Base-by-base conservation (phyloP, 768 basidiomycete species). In the Gyrodon lividus region DNA sequence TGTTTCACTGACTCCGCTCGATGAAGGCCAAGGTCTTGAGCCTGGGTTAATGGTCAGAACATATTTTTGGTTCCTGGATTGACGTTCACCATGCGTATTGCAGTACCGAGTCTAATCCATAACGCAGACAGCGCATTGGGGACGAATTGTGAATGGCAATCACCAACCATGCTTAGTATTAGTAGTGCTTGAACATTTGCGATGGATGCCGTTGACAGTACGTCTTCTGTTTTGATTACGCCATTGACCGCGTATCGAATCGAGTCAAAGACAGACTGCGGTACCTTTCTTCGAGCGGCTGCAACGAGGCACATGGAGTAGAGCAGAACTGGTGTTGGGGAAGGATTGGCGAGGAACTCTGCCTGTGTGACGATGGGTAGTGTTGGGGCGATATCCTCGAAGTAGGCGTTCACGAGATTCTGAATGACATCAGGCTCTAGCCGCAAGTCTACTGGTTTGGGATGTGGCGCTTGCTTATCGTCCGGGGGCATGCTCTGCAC, bases 281-380 rank as follows among this genome's bases (percentile, higher is more conserved):
- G 87, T 5, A 91, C 84, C 53, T 90, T 86, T 43, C 95, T 81
- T 48, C 88, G 80, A 26, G 92, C 85, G 14, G 91, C 89, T 17
- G 95, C 91, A 37, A 98, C 86, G 26, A 93, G 85, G 69, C 94
- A 98, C 71, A 98, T 94, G 33, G 92, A 86, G 69, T 98, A 98
- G 19, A 98, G 79, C 51, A 98, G 71, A 20, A 99, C 77, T 4
- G 89, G 84, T 3, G 92, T 81, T 0, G 87, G 89, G 13, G 82
- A 83, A 19, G 82, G 77, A 44, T 68, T 81, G 33, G 86, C 79
- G 55, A 97, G 74, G 63, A 99, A 98, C 65, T 99, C 96, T 22
- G 82, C 78, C 63, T 88, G 83, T 16, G 91, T 90, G 52, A 98
- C 81, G 58, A 99, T 77, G 10, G 97, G 96, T 51, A 98, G 80